phyloP scores from a whole-genome alignment of 2,329 filamentous ascomycete genomes.

The Exophiala xenobiotica region DNA sequence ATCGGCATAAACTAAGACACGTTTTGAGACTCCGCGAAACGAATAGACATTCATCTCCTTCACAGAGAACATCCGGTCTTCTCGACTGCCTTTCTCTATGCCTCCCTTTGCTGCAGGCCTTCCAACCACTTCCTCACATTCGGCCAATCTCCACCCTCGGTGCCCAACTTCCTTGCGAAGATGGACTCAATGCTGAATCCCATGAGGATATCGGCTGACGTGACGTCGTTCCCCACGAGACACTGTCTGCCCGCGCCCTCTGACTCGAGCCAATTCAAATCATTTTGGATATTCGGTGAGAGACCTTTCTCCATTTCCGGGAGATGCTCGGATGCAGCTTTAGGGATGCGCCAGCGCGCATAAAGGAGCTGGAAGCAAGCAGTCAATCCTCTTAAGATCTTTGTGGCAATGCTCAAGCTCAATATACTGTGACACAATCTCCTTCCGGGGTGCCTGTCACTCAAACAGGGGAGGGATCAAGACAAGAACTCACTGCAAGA shows the following conservation, averaged over 20 bases:
- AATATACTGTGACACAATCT: too few species aligned
- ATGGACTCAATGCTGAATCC: conserved; percentile 45
- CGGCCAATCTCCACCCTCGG: conserved; percentile 19
- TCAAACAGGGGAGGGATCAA: background rate
- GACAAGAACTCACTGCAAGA: conserved; percentile 34
- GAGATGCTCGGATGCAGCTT: conserved; percentile 30
- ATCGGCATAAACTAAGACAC: too few species aligned
- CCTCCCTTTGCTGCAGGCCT: conserved; percentile 12
- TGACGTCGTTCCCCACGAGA: conserved; percentile 43
- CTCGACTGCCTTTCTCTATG: conserved; percentile 26
- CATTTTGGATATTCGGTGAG: conserved; percentile 45
- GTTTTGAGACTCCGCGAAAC: too few species aligned
- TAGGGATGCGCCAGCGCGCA: conserved; percentile 44
- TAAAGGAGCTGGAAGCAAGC: conserved; percentile 45
- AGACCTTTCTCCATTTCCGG: conserved; percentile 40
- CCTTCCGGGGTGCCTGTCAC: background rate
- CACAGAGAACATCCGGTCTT: conserved; percentile 27
- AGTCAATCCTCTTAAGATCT: too few species aligned
- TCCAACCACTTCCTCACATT: conserved; percentile 23
- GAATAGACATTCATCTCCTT: too few species aligned
- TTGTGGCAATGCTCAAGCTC: too few species aligned
- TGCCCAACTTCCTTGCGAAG: conserved; percentile 29
- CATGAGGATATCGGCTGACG: conserved; percentile 49
- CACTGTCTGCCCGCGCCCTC: conserved; percentile 44
- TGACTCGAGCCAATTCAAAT: conserved; percentile 46